Percentiles rank a stretch among this genome's conserved stretches.
These are phyloP conservation scores for Antitrichia curtipendula DNA, from an alignment of 225 moss, liverwort and hornwort genomes.

Conservation along the genomic window DNA sequence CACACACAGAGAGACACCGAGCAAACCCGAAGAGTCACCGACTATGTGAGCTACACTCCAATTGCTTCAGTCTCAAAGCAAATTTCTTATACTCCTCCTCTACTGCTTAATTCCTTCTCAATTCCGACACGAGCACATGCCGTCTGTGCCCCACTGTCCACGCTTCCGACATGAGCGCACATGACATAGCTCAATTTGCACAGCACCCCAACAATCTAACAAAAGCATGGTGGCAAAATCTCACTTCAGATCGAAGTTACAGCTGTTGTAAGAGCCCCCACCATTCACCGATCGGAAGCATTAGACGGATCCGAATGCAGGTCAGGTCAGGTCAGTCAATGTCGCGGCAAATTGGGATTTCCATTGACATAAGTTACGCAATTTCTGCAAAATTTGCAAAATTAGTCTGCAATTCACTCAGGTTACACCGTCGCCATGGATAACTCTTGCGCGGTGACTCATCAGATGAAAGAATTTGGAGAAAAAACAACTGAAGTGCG, in stretches of 20 bases:
- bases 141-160: not conserved
- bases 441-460: not conserved
- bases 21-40: not conserved
- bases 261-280: not conserved
- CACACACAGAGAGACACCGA: not conserved
- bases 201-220: not conserved
- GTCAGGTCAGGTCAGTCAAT: not conserved
- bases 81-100: constrained; percentile 1
- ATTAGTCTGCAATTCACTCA: not conserved
- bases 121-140: not conserved
- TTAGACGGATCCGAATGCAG: not conserved
- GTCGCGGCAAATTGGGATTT: not conserved
- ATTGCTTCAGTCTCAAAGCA: not conserved
- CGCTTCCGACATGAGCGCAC: not conserved
- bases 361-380: not conserved
- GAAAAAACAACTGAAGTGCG: not conserved
- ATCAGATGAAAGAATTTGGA: not conserved
- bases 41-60: not conserved
- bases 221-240: not conserved
- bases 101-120: not conserved
- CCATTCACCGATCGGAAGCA: not conserved
- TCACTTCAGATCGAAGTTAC: constrained; percentile 1
- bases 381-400: not conserved
- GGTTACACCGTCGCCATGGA: not conserved
- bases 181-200: not conserved